Evolutionary conservation across 2,329 filamentous ascomycete genomes (phyloP).

Genomic region (Fusarium gaditjirri): DNA sequence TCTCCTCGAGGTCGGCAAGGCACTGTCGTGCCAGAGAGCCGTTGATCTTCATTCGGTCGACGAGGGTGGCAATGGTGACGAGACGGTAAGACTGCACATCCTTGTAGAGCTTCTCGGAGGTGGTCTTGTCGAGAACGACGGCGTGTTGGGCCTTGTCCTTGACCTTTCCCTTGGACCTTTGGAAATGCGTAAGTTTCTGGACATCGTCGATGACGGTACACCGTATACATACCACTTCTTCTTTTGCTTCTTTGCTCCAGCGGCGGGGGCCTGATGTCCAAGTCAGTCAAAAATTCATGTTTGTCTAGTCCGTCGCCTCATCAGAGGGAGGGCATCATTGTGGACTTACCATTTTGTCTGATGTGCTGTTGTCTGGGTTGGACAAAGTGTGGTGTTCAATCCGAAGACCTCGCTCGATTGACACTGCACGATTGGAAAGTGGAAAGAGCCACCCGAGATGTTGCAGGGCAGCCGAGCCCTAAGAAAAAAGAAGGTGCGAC

Average conservation of each 20-base stretch:
- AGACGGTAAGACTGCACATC: slow-evolving; percentile 99
- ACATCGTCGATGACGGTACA: slow-evolving; percentile 24
- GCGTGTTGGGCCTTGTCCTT: slow-evolving; percentile 99
- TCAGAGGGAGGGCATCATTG: slow-evolving; percentile 10
- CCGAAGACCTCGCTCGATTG: slow-evolving; percentile 20
- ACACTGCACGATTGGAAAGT: slow-evolving; percentile 14
- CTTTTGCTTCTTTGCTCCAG: slow-evolving; percentile 63
- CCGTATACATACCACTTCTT: slow-evolving; percentile 57
- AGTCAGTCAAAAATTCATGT: slow-evolving; percentile 38
- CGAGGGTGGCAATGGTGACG: slow-evolving; percentile 97
- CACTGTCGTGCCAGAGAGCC: slow-evolving; percentile 93
- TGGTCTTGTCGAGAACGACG: slow-evolving; percentile 98
- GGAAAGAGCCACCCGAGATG: slow-evolving; percentile 46
- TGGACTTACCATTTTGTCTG: slow-evolving; percentile 57
- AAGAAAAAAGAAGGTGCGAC: slow-evolving; percentile 22
- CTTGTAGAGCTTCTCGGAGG: slow-evolving; percentile 98
- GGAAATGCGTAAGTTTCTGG: slow-evolving; percentile 31
- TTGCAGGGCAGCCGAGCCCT: slow-evolving; percentile 43
- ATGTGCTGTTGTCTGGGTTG: slow-evolving; percentile 54
- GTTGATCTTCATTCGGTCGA: slow-evolving; percentile 99
- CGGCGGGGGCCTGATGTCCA: slow-evolving; percentile 54
- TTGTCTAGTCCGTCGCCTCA: neutral
- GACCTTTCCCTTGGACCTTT: slow-evolving; percentile 71
- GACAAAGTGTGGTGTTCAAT: slow-evolving; percentile 45
- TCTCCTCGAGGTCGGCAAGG: slow-evolving; percentile 94